Conservation (phyloP, 2,329 filamentous ascomycete species). For the Xylaria sp. region DNA sequence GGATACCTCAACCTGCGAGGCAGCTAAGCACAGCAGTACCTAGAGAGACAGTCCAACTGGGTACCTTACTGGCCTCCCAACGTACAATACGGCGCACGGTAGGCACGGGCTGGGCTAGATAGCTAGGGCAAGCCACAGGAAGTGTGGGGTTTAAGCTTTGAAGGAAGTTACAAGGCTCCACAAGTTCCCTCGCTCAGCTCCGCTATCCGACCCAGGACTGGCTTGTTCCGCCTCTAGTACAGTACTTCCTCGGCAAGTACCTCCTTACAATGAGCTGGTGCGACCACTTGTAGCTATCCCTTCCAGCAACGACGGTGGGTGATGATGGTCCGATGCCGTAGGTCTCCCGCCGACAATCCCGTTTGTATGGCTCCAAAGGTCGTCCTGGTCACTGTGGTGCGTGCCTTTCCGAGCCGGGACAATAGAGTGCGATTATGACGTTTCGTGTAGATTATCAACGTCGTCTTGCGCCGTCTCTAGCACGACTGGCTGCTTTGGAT, state of each 20-base stretch:
- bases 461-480: neutral
- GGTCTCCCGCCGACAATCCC: neutral
- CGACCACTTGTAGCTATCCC: conserved; percentile 3
- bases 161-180: conserved; percentile 1
- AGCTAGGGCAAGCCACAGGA: conserved; percentile 17
- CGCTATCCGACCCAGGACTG: conserved; percentile 24
- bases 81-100: too few relatives aligned
- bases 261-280: neutral
- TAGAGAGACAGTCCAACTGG: neutral
- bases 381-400: conserved; percentile 6
- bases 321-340: neutral
- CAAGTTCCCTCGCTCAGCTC: conserved; percentile 25
- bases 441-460: conserved; percentile 2
- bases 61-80: too few relatives aligned
- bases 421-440: neutral
- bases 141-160: conserved; percentile 22
- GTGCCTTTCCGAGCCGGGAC: conserved; percentile 1
- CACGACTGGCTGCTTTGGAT: conserved; percentile 4
- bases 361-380: conserved; percentile 4
- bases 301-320: neutral
- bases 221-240: conserved; percentile 10
- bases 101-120: too few relatives aligned
- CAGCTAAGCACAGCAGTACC: neutral
- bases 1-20: neutral
- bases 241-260: conserved; percentile 3